Evolutionary conservation across 495 filamentous ascomycete genomes (phyloP).

Genomic region (Talaromyces wortmannii): DNA sequence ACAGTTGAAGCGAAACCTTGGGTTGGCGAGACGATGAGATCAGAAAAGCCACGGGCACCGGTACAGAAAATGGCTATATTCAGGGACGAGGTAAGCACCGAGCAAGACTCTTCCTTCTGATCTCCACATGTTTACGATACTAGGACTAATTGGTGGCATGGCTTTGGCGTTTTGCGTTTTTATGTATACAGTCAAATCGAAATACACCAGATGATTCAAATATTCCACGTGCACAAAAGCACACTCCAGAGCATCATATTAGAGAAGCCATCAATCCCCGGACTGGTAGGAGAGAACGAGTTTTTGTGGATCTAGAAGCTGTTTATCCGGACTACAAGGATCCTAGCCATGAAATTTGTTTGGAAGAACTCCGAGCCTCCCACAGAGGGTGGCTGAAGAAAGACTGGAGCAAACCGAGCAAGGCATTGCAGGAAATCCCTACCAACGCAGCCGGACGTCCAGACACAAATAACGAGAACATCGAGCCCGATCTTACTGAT

Average conservation of each 20-base stretch:
- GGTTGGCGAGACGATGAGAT: constrained; percentile 86
- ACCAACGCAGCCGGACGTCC: constrained; percentile 20
- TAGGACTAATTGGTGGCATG: constrained; percentile 87
- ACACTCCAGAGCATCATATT: constrained; percentile 44
- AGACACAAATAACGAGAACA: constrained; percentile 6
- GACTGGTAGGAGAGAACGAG: constrained; percentile 71
- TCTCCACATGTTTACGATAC: constrained; percentile 78
- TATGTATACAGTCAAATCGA: constrained; percentile 55
- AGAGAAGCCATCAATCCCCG: constrained; percentile 72
- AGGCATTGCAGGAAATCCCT: constrained; percentile 31
- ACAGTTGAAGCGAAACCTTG: constrained; percentile 79
- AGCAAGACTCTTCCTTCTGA: constrained; percentile 23
- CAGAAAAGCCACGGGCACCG: constrained; percentile 67
- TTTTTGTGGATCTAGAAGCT: constrained; percentile 77
- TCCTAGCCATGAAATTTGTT: constrained; percentile 64
- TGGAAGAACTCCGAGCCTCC: constrained; percentile 84
- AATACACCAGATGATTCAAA: constrained; percentile 28
- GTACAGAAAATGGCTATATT: constrained; percentile 84
- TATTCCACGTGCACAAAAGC: constrained; percentile 22
- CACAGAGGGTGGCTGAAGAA: constrained; percentile 69
- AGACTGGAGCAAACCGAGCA: constrained; percentile 49
- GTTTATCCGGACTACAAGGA: constrained; percentile 74
- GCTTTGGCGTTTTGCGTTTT: constrained; percentile 47
- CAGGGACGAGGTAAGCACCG: constrained; percentile 84
- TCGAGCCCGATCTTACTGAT: constrained; percentile 16